Conservation (phyloP, 805 yeast genomes). For the Naumovozyma baii region DNA sequence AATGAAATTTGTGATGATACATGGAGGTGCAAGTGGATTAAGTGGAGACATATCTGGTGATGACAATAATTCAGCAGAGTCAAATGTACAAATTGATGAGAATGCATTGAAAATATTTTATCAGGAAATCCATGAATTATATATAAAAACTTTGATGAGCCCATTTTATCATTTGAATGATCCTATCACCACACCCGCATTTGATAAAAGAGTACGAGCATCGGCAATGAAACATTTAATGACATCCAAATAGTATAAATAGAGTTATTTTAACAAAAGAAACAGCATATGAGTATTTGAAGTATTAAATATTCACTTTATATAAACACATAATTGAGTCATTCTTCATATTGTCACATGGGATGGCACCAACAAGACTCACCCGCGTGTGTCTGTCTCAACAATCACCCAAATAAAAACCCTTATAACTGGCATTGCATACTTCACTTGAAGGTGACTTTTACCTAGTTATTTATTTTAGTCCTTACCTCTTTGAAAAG, state of each 20-base stretch:
- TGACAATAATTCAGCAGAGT: conserved; percentile 23
- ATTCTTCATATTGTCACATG: too few relatives aligned
- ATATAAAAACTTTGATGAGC: conserved; percentile 72
- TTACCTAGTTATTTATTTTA: too few relatives aligned
- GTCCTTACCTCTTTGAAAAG: too few relatives aligned
- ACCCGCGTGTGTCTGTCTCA: too few relatives aligned
- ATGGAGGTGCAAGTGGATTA: conserved; percentile 32
- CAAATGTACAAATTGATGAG: conserved; percentile 37
- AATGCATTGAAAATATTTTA: conserved; percentile 75
- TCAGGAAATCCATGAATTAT: conserved; percentile 75
- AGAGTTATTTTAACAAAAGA: not conserved
- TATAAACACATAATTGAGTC: too few relatives aligned
- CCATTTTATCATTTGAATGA: conserved; percentile 79
- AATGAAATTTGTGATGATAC: conserved; percentile 65
- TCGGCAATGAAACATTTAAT: conserved; percentile 72
- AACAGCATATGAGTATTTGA: not conserved
- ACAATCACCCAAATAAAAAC: too few relatives aligned
- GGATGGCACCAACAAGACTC: too few relatives aligned
- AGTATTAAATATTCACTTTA: too few relatives aligned
- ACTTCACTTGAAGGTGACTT: too few relatives aligned
- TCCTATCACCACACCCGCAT: conserved; percentile 61
- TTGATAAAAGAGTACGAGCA: conserved; percentile 63
- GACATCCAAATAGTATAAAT: conserved; percentile 7
- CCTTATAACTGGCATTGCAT: too few relatives aligned
- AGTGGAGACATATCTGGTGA: not conserved